phyloP scores from a whole-genome alignment of 495 filamentous ascomycete species.

The Aspergillus kassunensis region DNA sequence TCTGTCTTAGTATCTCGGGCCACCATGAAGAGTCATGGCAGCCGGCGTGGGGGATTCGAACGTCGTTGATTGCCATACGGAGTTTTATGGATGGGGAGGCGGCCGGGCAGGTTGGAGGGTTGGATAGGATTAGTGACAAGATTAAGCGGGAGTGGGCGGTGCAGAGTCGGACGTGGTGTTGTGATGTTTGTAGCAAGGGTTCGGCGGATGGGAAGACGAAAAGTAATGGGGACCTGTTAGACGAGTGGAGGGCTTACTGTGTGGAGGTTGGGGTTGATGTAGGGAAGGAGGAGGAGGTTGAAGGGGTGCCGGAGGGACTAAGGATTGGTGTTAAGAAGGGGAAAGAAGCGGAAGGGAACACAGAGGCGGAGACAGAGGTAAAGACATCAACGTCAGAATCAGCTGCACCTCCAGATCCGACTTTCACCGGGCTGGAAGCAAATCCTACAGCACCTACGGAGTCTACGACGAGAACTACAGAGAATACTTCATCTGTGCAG shows the following conservation, averaged over 20 bases:
- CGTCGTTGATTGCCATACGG: slow-evolving; percentile 50
- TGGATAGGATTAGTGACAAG: slow-evolving; percentile 60
- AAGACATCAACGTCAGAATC: background rate
- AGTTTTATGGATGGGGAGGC: slow-evolving; percentile 52
- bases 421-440: too few relatives aligned
- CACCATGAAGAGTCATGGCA: slow-evolving; percentile 99
- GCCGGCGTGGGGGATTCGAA: slow-evolving; percentile 91
- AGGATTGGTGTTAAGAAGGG: slow-evolving; percentile 42
- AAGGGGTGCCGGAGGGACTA: slow-evolving; percentile 41
- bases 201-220: slow-evolving; percentile 38
- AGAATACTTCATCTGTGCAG: background rate
- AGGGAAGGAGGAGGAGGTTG: slow-evolving; percentile 38
- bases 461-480: too few relatives aligned
- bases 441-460: too few relatives aligned
- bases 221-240: slow-evolving; percentile 69
- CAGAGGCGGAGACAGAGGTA: slow-evolving; percentile 35
- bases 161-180: slow-evolving; percentile 58
- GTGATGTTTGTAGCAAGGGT: slow-evolving; percentile 48
- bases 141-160: slow-evolving; percentile 62
- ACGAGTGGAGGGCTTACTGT: slow-evolving; percentile 57
- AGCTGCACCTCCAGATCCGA: background rate
- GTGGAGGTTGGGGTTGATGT: slow-evolving; percentile 47
- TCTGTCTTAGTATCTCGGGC: slow-evolving; percentile 87
- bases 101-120: slow-evolving; percentile 76
- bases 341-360: slow-evolving; percentile 38